phyloP scores from a whole-genome alignment of 2,329 filamentous ascomycete genomes.

The Stemphylium beticola region DNA sequence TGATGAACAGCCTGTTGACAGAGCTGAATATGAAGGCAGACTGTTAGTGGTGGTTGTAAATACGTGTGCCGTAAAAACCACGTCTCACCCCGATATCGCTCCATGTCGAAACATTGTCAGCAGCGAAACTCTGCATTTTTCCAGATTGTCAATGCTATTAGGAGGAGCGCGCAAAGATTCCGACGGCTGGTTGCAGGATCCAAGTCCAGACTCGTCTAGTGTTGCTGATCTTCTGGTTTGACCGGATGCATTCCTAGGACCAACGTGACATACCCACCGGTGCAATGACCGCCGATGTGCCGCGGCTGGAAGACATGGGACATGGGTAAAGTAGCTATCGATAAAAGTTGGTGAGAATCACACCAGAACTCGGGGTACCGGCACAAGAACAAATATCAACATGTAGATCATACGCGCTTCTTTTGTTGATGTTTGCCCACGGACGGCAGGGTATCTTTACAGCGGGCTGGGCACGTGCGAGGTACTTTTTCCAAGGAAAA shows the following conservation, averaged over 20 bases:
- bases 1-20: conserved; percentile 31
- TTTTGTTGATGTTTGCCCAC: background rate
- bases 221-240: conserved; percentile 13
- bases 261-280: conserved; percentile 11
- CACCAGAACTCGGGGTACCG: background rate
- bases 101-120: background rate
- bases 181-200: conserved; percentile 4
- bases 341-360: background rate
- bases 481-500: background rate
- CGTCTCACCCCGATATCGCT: conserved; percentile 6
- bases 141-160: conserved; percentile 6
- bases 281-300: conserved; percentile 1
- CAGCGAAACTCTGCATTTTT: conserved; percentile 10
- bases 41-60: conserved; percentile 1
- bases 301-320: conserved; percentile 1
- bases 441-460: background rate
- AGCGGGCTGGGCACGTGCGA: background rate
- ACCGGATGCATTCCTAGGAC: conserved; percentile 9
- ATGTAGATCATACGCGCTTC: background rate
- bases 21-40: conserved; percentile 5
- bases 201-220: conserved; percentile 11
- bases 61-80: conserved; percentile 1
- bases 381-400: background rate
- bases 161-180: conserved; percentile 9
- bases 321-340: background rate